phyloP scores from a whole-genome alignment of 305 asterid species.

The Fraxinus sp. region DNA sequence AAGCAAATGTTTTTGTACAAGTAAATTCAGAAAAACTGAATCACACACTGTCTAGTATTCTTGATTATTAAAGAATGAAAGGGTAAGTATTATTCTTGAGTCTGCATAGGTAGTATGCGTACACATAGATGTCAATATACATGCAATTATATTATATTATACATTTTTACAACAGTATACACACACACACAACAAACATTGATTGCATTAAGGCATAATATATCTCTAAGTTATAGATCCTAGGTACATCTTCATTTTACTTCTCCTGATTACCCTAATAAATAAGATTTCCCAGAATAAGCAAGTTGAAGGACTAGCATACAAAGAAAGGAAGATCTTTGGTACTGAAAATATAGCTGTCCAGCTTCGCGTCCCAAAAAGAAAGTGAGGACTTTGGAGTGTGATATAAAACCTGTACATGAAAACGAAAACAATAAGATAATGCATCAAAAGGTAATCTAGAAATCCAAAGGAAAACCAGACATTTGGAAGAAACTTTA shows the following conservation, averaged over 20 bases:
- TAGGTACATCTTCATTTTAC: conserved; percentile 3
- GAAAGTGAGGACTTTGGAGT: conserved; percentile 89
- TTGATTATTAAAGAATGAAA: background rate
- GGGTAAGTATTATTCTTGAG: background rate
- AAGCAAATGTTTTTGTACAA: conserved; percentile 3
- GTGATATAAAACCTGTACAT: conserved; percentile 79
- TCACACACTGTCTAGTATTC: conserved; percentile 7
- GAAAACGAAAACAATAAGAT: conserved; percentile 13
- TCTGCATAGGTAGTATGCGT: background rate
- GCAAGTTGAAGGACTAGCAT: conserved; percentile 37
- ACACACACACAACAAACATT: background rate
- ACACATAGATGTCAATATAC: background rate
- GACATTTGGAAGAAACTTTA: background rate
- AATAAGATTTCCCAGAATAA: conserved; percentile 14
- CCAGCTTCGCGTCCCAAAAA: conserved; percentile 63
- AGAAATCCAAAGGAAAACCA: conserved; percentile 17
- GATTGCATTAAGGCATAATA: conserved; percentile 12
- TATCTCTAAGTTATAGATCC: background rate
- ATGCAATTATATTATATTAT: background rate
- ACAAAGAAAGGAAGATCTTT: conserved; percentile 95
- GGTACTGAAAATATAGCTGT: conserved; percentile 64
- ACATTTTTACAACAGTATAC: conserved; percentile 5
- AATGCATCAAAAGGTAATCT: conserved; percentile 13
- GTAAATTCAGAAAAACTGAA: background rate
- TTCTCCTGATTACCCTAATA: conserved; percentile 11